These are phyloP conservation scores for Rhizophagus prolifer DNA, from an alignment of 192 early-diverging fungal species.

Conservation along the genomic window DNA sequence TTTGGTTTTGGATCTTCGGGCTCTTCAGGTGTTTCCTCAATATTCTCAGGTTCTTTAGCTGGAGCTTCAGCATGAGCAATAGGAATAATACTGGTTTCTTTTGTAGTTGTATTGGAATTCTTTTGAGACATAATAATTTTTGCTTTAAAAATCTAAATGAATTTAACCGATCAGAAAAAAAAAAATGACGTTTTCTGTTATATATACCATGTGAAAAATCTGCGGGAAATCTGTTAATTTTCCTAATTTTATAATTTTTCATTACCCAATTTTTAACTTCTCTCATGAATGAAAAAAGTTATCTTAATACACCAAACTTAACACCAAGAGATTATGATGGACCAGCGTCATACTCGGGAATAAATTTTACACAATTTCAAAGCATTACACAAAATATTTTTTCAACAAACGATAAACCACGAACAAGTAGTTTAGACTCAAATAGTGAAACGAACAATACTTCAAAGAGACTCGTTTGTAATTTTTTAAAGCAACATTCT, in stretches of 20 bases:
- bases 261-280: background rate
- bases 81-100: conserved; percentile 42
- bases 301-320: background rate
- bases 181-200: background rate
- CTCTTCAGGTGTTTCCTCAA: conserved; percentile 48
- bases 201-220: no score
- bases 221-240: background rate
- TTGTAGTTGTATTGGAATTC: background rate
- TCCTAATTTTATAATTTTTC: background rate
- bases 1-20: conserved; percentile 60
- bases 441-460: conserved; percentile 19
- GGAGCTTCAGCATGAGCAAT: conserved; percentile 63
- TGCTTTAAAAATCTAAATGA: background rate
- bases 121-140: background rate
- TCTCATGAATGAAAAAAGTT: background rate
- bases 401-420: background rate
- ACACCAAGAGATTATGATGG: background rate
- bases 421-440: background rate
- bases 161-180: background rate
- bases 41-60: conserved; percentile 44
- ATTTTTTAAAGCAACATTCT: conserved; percentile 78
- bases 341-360: background rate
- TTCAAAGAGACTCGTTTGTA: conserved; percentile 30
- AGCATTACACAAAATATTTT: background rate
- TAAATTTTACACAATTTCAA: background rate